Evolutionary conservation across 2,329 filamentous ascomycete species (phyloP).

Genomic region (Pseudogymnoascus sp.): DNA sequence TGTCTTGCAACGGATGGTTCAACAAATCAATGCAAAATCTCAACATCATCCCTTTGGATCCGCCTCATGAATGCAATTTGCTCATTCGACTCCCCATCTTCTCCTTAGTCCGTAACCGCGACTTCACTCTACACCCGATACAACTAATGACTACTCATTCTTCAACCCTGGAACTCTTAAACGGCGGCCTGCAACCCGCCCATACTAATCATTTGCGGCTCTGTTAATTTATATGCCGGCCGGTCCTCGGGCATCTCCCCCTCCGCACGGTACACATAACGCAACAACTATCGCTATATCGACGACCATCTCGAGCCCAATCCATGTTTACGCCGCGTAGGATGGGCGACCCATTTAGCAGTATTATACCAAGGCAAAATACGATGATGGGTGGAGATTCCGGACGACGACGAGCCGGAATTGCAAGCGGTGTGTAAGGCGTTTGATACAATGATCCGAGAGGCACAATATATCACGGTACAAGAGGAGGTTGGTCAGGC

Average conservation of each 20-base stretch:
- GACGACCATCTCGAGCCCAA: background rate
- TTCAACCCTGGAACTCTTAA: conserved; percentile 11
- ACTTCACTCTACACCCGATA: background rate
- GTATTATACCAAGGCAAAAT: conserved; percentile 12
- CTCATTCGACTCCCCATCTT: background rate
- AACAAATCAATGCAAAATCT: conserved; percentile 13
- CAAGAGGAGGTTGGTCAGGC: conserved; percentile 2
- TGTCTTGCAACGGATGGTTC: conserved; percentile 12
- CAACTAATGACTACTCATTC: background rate
- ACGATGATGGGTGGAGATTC: conserved; percentile 5
- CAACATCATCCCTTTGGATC: conserved; percentile 5
- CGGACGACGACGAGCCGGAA: conserved; percentile 8
- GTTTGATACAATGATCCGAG: conserved; percentile 12
- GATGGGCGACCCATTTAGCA: background rate
- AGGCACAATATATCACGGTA: conserved; percentile 11
- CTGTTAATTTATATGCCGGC: conserved; percentile 8
- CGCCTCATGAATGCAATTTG: conserved; percentile 3
- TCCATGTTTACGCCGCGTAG: background rate
- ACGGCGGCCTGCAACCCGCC: background rate
- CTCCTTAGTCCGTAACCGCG: background rate
- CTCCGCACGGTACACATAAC: conserved; percentile 12
- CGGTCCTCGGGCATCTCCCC: conserved; percentile 1
- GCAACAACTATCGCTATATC: conserved; percentile 12
- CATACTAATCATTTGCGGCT: conserved; percentile 11
- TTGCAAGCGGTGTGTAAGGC: conserved; percentile 8